Evolutionary conservation across 2,329 filamentous ascomycete species (phyloP), one percentile per base, ranked within the genome.

Genomic region (Fusarium longipes): DNA sequence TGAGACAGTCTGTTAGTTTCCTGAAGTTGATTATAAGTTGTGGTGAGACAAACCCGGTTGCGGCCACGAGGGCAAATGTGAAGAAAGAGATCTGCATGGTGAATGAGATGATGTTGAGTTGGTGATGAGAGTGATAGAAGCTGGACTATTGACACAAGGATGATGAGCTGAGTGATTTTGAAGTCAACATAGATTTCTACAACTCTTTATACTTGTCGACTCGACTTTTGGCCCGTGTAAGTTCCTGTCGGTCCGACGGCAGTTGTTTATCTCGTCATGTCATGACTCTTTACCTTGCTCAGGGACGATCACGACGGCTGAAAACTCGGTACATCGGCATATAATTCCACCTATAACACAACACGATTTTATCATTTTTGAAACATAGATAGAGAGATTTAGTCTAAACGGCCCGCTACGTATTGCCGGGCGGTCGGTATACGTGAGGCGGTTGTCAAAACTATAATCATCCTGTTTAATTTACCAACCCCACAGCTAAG

Each of bases 391-490:
- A 44, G n/a, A 18, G 30, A 44, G 35, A n/a, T n/a, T n/a, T n/a
- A n/a, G n/a, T n/a, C n/a, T n/a, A n/a, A n/a, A n/a, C n/a, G n/a
- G n/a, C n/a, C n/a, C n/a, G n/a, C n/a, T n/a, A n/a, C n/a, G n/a
- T n/a, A n/a, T n/a, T n/a, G n/a, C n/a, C n/a, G n/a, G n/a, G n/a
- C n/a, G n/a, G n/a, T 1, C 27, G 14, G 39, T 42, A 17, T 42
- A 12, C 25, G 39, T 42, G 39, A 42, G 39, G 12, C 15, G 44
- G 15, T 24, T 40, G 38, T 24, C 14, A 17, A 48, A 33, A 48
- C 20, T 24, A 42, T 12, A 22, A 48, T 48, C 27, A 24, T 47
- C 44, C 20, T 22, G 30, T 48, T 48, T 48, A 27, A 45, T 45
- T n/a, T 45, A 30, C 15, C 9, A 15, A 15, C 9, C 43, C 18